phyloP scores from a whole-genome alignment of 441 rosid species.

The Manihot esculenta region DNA sequence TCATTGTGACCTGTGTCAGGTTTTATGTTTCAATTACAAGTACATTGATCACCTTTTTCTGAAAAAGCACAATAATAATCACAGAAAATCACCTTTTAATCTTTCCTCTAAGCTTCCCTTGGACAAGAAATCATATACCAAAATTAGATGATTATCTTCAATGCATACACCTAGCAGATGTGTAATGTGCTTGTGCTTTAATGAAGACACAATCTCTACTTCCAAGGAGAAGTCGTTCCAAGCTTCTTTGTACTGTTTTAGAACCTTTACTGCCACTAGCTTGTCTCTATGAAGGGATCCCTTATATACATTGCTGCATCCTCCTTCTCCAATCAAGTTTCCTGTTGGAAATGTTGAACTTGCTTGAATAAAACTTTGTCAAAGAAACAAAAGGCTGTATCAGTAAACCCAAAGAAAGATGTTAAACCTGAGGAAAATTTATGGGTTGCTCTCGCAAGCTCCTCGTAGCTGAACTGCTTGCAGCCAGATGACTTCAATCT shows the following conservation, averaged over 20 bases:
- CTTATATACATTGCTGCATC: constrained; percentile 69
- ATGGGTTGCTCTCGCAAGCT: constrained; percentile 56
- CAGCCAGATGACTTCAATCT: constrained; percentile 37
- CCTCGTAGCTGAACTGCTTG: constrained; percentile 50
- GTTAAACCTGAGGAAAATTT: constrained; percentile 68
- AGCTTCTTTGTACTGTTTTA: constrained; percentile 58
- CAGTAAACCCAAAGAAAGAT: background rate
- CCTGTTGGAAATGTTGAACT: constrained; percentile 34
- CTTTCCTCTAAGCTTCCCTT: constrained; percentile 67
- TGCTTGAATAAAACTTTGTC: background rate
- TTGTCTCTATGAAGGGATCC: constrained; percentile 63
- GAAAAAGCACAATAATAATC: background rate
- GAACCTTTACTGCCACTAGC: constrained; percentile 63
- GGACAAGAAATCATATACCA: constrained; percentile 63
- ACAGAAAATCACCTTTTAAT: constrained; percentile 47
- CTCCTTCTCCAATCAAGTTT: constrained; percentile 77
- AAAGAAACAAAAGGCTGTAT: constrained; percentile 6
- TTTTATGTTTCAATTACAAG: constrained; percentile 1
- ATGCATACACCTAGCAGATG: constrained; percentile 62
- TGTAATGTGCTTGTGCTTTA: constrained; percentile 55
- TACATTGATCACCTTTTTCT: background rate
- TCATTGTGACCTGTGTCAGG: constrained; percentile 27
- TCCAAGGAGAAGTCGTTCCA: constrained; percentile 63
- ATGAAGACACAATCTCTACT: constrained; percentile 58
- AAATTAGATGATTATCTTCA: constrained; percentile 45